Evolutionary conservation across 2,329 filamentous ascomycete genomes (phyloP).

Genomic region (Fusarium pseudocircinatum): DNA sequence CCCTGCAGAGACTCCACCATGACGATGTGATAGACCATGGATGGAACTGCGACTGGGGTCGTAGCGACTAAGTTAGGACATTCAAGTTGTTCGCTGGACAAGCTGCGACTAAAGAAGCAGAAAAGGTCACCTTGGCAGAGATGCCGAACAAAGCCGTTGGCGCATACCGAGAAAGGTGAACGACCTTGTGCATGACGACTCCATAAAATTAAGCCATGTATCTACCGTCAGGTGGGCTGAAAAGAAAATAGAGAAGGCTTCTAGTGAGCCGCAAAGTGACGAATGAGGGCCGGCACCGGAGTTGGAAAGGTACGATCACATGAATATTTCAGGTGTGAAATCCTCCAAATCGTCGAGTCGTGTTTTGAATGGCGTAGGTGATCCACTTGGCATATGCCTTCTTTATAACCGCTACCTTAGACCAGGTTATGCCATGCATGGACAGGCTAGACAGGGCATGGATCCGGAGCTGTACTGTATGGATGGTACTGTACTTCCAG

Average conservation of each 20-base stretch:
- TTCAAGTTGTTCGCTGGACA: constrained; percentile 4
- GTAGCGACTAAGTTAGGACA: background rate
- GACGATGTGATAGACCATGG: constrained; percentile 22
- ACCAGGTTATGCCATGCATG: constrained; percentile 17
- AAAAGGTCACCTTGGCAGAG: background rate
- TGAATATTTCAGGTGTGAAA: constrained; percentile 8
- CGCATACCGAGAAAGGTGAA: background rate
- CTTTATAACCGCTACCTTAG: constrained; percentile 23
- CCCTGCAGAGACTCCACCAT: constrained; percentile 38
- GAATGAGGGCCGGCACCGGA: constrained; percentile 16
- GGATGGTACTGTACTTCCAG: background rate
- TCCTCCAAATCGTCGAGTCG: constrained; percentile 9
- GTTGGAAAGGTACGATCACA: constrained; percentile 27
- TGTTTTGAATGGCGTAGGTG: constrained; percentile 26
- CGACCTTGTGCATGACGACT: background rate
- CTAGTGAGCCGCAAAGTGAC: constrained; percentile 11
- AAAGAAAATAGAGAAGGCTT: constrained; percentile 14
- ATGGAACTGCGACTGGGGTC: background rate
- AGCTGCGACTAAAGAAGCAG: background rate
- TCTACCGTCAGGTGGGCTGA: constrained; percentile 22
- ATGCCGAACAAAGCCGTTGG: constrained; percentile 4
- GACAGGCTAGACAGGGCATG: constrained; percentile 19
- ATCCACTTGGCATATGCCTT: constrained; percentile 23
- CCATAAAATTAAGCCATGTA: constrained; percentile 4
- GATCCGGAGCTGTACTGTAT: constrained; percentile 20